Conservation (phyloP, 2,329 filamentous ascomycete genomes). For the Fusarium camptoceras region DNA sequence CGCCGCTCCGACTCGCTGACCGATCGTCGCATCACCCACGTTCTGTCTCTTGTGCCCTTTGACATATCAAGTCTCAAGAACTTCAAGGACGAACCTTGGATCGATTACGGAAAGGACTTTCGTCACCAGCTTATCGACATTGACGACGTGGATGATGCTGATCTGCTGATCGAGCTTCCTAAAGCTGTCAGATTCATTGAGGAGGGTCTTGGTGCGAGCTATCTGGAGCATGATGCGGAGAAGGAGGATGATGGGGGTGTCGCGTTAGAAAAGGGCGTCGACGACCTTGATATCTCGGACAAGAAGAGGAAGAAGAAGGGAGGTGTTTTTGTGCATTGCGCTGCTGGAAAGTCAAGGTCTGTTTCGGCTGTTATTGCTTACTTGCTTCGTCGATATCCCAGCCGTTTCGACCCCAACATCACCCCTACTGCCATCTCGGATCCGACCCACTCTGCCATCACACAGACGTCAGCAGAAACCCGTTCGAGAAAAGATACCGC, state of each 20-base stretch:
- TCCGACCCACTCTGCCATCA: constrained; percentile 10
- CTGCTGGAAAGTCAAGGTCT: constrained; percentile 95
- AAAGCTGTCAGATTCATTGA: constrained; percentile 86
- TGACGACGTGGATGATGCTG: constrained; percentile 90
- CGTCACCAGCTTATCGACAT: constrained; percentile 84
- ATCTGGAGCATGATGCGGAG: constrained; percentile 11
- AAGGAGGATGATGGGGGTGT: constrained; percentile 35
- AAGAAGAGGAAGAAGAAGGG: constrained; percentile 45
- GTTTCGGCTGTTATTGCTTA: constrained; percentile 87
- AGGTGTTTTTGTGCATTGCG: constrained; percentile 75
- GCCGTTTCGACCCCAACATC: constrained; percentile 60
- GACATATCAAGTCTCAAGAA: constrained; percentile 53
- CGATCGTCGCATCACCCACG: constrained; percentile 84
- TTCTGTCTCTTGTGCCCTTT: constrained; percentile 83
- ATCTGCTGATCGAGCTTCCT: constrained; percentile 85
- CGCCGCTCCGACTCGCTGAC: constrained; percentile 76
- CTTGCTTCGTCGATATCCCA: constrained; percentile 76
- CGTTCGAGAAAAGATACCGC: constrained; percentile 53
- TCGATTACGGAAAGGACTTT: constrained; percentile 67
- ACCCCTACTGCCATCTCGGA: constrained; percentile 44
- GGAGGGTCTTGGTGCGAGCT: constrained; percentile 66
- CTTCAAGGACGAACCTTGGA: constrained; percentile 62
- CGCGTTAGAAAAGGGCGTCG: constrained; percentile 33
- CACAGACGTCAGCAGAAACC: constrained; percentile 24
- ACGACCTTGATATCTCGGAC: constrained; percentile 27